Evolutionary conservation across 208 protist genomes (phyloP), one percentile per base, ranked within the genome.

Genomic region (Acanthamoeba lugdunensis): DNA sequence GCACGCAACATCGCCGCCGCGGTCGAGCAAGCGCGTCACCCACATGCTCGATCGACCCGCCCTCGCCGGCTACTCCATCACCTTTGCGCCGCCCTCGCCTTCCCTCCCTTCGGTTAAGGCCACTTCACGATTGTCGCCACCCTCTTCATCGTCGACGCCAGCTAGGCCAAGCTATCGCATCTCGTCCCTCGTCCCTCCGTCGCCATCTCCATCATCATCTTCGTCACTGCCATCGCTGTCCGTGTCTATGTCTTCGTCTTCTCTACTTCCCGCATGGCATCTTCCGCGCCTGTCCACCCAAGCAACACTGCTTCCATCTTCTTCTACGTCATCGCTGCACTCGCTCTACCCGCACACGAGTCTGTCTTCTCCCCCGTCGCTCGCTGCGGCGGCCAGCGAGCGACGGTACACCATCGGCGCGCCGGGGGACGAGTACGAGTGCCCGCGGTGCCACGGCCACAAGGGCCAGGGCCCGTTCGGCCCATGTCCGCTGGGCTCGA

Each of bases 401-500:
- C 28, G 28, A 41, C 16, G 69, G 28, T 7, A 50, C 25, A 33
- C 45, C 41, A 45, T 77, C 13, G 14, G 25, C 23, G 30, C 8
- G 14, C 33, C 28, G 28, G 48, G 7, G 28, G 25, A 54, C 21
- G 45, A 30, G 25, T 84, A 84, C 48, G 28, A 16, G 21, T 84
- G 77, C n/a, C 77, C 77, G 25, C 77, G 77, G n/a, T 84, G 77
- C 28, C 37, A 33, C 25, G 77, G 77, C 77, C 77, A 37, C 48
- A 84, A 84, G 45, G 77, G 77, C 77, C 77, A 84, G 77, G 77
- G 77, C 4, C 48, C 48, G 11, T 84, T 84, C 48, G 77, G 77
- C 23, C 48, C 77, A 4, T 84, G 77, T 41, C 77, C 77, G 37
- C 48, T 30, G 9, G 77, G 41, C 4, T 84, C 77, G 4, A 84